Evolutionary conservation across 306 rosid species (phyloP).

Genomic region (Ormosia semicastrata): DNA sequence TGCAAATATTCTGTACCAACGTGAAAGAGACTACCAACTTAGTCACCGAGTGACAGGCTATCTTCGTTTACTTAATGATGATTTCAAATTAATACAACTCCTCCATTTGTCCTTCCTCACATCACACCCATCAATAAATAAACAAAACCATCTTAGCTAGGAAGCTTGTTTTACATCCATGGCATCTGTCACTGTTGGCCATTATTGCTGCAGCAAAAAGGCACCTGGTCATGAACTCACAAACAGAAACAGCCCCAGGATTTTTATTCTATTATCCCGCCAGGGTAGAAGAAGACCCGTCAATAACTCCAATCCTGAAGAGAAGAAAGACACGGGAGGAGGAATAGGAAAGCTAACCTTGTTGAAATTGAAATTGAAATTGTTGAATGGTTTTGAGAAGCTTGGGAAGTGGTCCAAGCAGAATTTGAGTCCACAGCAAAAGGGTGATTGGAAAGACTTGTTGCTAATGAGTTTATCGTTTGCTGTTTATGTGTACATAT

Average conservation of each 20-base stretch:
- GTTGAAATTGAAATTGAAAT: background rate
- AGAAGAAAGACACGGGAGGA: constrained; percentile 29
- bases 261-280: constrained; percentile 30
- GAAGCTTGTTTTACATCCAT: constrained; percentile 18
- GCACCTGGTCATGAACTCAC: background rate
- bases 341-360: background rate
- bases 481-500: constrained; percentile 87
- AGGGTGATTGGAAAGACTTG: constrained; percentile 90
- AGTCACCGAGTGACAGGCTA: background rate
- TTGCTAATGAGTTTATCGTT: constrained; percentile 76
- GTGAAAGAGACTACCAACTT: constrained; percentile 14
- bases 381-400: constrained; percentile 42
- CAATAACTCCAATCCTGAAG: constrained; percentile 19
- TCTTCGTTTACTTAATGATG: background rate
- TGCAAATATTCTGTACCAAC: background rate
- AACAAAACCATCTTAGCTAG: background rate
- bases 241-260: constrained; percentile 32
- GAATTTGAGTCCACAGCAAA: constrained; percentile 66
- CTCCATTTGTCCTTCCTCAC: background rate
- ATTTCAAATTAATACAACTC: background rate
- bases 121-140: background rate
- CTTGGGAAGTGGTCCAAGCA: constrained; percentile 49
- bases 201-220: constrained; percentile 19
- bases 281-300: constrained; percentile 34
- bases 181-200: constrained; percentile 44